These are phyloP conservation scores for Eucalyptus marginata DNA, from an alignment of 345 rosid genomes.

Conservation along the genomic window DNA sequence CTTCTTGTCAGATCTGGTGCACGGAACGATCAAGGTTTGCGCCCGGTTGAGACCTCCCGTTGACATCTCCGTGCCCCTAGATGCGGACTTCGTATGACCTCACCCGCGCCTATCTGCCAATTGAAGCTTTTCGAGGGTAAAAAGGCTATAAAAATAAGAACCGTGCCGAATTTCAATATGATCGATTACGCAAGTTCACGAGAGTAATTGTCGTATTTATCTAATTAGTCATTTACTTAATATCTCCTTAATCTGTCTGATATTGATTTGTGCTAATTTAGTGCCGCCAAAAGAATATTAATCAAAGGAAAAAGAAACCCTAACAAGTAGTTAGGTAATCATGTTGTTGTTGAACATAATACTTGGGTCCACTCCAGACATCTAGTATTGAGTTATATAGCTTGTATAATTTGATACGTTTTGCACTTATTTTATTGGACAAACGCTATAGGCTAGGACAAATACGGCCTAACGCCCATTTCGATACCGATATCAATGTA, in stretches of 20 bases:
- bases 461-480: not conserved
- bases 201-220: not conserved
- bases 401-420: not conserved
- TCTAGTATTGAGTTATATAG: not conserved
- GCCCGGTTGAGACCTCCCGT: slow-evolving; percentile 71
- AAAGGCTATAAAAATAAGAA: not conserved
- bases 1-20: slow-evolving; percentile 68
- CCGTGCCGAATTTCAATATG: fast-evolving
- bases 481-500: not conserved
- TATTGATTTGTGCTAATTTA: not conserved
- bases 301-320: not conserved
- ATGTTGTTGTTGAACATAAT: not conserved
- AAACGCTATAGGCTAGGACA: not conserved
- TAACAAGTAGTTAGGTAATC: not conserved
- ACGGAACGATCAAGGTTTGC: slow-evolving; percentile 65
- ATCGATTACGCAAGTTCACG: not conserved
- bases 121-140: not conserved
- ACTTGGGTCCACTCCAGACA: not conserved
- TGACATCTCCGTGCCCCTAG: slow-evolving; percentile 65
- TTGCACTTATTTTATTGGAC: not conserved
- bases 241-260: not conserved
- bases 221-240: not conserved
- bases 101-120: slow-evolving; percentile 55
- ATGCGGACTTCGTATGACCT: slow-evolving; percentile 83
- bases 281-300: not conserved